Evolutionary conservation across 805 yeast species (phyloP).

Genomic region (Wickerhamiella azymoides): DNA sequence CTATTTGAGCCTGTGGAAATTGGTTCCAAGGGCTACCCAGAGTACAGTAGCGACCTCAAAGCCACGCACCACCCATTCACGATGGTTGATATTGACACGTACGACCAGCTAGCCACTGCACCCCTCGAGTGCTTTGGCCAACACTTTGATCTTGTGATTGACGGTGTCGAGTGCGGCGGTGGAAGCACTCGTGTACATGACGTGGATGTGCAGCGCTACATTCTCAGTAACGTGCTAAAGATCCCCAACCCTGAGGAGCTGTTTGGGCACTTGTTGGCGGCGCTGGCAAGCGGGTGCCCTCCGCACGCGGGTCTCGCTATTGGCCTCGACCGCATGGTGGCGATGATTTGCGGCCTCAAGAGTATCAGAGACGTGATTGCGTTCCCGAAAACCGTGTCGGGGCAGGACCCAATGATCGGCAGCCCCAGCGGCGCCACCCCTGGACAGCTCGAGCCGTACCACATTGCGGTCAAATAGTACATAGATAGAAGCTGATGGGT

Average conservation of each 20-base stretch:
- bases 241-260: constrained; percentile 43
- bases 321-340: constrained; percentile 86
- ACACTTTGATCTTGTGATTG: constrained; percentile 85
- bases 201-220: constrained; percentile 55
- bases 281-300: constrained; percentile 85
- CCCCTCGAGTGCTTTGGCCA: constrained; percentile 69
- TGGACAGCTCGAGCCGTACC: constrained; percentile 40
- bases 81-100: constrained; percentile 67
- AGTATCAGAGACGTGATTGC: constrained; percentile 90
- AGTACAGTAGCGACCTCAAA: constrained; percentile 34
- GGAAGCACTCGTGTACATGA: constrained; percentile 95
- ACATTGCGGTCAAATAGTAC: constrained; percentile 22
- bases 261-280: constrained; percentile 76
- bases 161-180: constrained; percentile 95
- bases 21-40: constrained; percentile 37
- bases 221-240: constrained; percentile 50
- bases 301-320: constrained; percentile 97
- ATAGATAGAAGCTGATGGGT: too few species aligned
- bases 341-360: constrained; percentile 65
- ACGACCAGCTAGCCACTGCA: constrained; percentile 35
- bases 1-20: constrained; percentile 53
- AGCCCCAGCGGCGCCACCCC: constrained; percentile 60
- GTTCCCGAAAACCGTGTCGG: constrained; percentile 85
- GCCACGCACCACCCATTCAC: constrained; percentile 98
- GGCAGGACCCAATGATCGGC: constrained; percentile 75